A percentile compares a stretch with the other conserved stretches of the same genome.
phyloP scores from a whole-genome alignment of 768 basidiomycete genomes.

The Leccinum imitatum region DNA sequence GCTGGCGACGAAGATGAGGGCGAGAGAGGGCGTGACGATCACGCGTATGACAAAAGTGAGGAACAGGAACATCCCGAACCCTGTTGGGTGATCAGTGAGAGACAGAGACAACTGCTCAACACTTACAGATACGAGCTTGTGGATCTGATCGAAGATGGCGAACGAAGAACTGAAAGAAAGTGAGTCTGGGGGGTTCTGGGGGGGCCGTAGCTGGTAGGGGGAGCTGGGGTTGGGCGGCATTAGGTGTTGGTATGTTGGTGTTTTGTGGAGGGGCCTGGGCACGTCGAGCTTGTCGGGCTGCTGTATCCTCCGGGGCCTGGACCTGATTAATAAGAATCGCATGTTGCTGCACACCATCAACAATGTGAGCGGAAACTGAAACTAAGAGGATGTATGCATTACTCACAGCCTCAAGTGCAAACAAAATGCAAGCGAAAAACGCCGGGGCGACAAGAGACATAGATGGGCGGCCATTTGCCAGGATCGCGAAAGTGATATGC shows the following conservation, averaged over 20 bases:
- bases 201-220: slow-evolving; percentile 24
- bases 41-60: slow-evolving; percentile 74
- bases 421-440: slow-evolving; percentile 75
- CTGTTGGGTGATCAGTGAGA: slow-evolving; percentile 36
- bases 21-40: slow-evolving; percentile 63
- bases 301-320: slow-evolving; percentile 71
- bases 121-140: slow-evolving; percentile 69
- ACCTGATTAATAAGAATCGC: slow-evolving; percentile 77
- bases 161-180: slow-evolving; percentile 50
- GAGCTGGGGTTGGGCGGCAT: slow-evolving; percentile 13
- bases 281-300: slow-evolving; percentile 29
- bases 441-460: slow-evolving; percentile 82
- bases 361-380: not conserved
- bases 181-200: slow-evolving; percentile 12
- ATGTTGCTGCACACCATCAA: slow-evolving; percentile 62
- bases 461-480: slow-evolving; percentile 80
- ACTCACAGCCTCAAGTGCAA: slow-evolving; percentile 81
- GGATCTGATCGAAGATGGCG: slow-evolving; percentile 66
- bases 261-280: slow-evolving; percentile 8
- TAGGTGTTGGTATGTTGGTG: slow-evolving; percentile 3
- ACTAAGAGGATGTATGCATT: not conserved
- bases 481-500: slow-evolving; percentile 84
- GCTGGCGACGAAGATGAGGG: slow-evolving; percentile 60
- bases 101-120: not conserved
- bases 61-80: slow-evolving; percentile 66